phyloP scores from a whole-genome alignment of 2,329 filamentous ascomycete species.

The Cladosporium sp. region DNA sequence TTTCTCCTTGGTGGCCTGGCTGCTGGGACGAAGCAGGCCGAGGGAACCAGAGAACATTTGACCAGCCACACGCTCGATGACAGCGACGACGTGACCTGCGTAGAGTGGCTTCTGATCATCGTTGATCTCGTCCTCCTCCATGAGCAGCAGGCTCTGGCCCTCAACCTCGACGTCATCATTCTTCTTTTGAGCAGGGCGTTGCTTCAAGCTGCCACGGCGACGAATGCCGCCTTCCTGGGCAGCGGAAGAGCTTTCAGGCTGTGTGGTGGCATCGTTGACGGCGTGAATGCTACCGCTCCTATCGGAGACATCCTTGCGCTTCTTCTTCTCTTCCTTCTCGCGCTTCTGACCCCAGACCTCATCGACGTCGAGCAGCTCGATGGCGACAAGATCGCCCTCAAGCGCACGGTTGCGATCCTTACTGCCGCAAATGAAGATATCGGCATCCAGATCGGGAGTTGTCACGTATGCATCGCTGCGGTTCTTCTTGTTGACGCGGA shows the following conservation, averaged over 20 bases:
- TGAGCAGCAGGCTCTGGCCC: constrained; percentile 90
- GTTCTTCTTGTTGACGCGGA: constrained; percentile 99
- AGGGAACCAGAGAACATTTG: constrained; percentile 98
- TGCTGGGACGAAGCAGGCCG: constrained; percentile 88
- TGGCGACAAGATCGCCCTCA: constrained; percentile 90
- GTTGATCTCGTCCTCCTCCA: constrained; percentile 98
- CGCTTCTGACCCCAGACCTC: constrained; percentile 99
- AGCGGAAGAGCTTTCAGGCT: constrained; percentile 57
- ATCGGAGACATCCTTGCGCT: constrained; percentile 97
- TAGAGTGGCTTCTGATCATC: constrained; percentile 98
- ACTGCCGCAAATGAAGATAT: constrained; percentile 99
- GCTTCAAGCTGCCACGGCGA: constrained; percentile 87
- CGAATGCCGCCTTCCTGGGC: constrained; percentile 79
- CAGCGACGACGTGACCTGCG: constrained; percentile 92
- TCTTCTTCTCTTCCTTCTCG: constrained; percentile 99
- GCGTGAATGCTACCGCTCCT: constrained; percentile 69
- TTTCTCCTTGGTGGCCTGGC: constrained; percentile 98
- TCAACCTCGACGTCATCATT: constrained; percentile 99
- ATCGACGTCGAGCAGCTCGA: constrained; percentile 94
- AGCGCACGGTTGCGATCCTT: constrained; percentile 97
- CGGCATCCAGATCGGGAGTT: constrained; percentile 88
- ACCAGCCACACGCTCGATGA: constrained; percentile 92
- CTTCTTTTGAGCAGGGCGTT: constrained; percentile 98
- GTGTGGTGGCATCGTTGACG: constrained; percentile 56
- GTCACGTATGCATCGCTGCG: constrained; percentile 97